Conservation (phyloP, 1,284 basidiomycete genomes). For the Cutaneotrichosporon mucoides region DNA sequence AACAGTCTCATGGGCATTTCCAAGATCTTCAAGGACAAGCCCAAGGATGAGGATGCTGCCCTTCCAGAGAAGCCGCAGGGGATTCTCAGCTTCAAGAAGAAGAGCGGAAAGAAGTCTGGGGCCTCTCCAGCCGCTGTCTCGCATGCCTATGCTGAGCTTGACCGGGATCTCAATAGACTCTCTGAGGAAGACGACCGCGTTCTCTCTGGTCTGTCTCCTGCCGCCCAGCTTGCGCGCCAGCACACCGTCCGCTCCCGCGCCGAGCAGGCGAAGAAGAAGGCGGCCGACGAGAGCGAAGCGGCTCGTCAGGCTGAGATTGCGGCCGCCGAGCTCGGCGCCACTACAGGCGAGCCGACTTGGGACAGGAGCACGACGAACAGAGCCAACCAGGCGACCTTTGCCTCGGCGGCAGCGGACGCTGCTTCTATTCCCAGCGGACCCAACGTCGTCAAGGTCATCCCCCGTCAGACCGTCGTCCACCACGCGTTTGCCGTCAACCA, state of each 20-base stretch:
- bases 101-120: conserved; percentile 50
- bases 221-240: conserved; percentile 83
- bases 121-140: conserved; percentile 72
- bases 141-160: conserved; percentile 79
- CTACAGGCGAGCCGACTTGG: conserved; percentile 56
- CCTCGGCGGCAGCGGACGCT: neutral
- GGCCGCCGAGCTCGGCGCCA: neutral
- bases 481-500: conserved; percentile 52
- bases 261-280: conserved; percentile 53
- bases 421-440: neutral
- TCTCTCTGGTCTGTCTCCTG: conserved; percentile 78
- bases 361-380: conserved; percentile 71
- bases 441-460: conserved; percentile 8
- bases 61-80: conserved; percentile 39
- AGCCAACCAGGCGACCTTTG: conserved; percentile 10
- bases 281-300: conserved; percentile 3
- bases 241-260: conserved; percentile 70
- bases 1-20: conserved; percentile 86
- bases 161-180: conserved; percentile 72
- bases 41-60: conserved; percentile 56
- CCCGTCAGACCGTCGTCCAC: conserved; percentile 30
- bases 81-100: conserved; percentile 44
- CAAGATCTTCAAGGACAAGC: conserved; percentile 90
- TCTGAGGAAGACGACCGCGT: conserved; percentile 51
- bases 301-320: neutral